phyloP scores from a whole-genome alignment of 768 basidiomycete species.

The Trichaptum fuscoviolaceum region DNA sequence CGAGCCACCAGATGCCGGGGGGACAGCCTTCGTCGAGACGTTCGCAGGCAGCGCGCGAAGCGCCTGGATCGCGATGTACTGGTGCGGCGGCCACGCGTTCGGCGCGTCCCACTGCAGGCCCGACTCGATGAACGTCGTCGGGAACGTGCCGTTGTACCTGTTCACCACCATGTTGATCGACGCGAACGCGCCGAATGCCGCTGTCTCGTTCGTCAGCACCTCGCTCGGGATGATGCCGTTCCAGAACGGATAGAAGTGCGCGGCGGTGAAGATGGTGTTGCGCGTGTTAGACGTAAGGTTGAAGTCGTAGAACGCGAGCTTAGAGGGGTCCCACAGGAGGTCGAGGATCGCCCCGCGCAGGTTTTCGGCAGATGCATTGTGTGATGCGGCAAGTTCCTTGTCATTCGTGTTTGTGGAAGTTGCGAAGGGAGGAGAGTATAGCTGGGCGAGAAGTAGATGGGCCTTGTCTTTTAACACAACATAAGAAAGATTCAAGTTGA shows the following conservation, averaged over 20 bases:
- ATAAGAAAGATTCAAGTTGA: slow-evolving; percentile 6
- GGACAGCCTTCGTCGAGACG: slow-evolving; percentile 53
- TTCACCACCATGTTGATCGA: slow-evolving; percentile 73
- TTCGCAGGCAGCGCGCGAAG: slow-evolving; percentile 71
- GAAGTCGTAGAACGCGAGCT: slow-evolving; percentile 91
- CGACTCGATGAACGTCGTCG: slow-evolving; percentile 69
- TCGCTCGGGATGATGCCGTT: slow-evolving; percentile 77
- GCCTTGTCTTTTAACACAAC: slow-evolving; percentile 46
- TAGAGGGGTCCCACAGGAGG: slow-evolving; percentile 75
- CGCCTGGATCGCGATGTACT: slow-evolving; percentile 75
- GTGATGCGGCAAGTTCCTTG: slow-evolving; percentile 36
- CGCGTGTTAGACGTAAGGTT: slow-evolving; percentile 65
- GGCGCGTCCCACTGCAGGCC: slow-evolving; percentile 89
- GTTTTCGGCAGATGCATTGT: slow-evolving; percentile 49
- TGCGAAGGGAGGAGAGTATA: slow-evolving; percentile 38
- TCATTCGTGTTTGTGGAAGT: slow-evolving; percentile 28
- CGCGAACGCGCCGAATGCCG: slow-evolving; percentile 70
- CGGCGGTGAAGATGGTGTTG: slow-evolving; percentile 62
- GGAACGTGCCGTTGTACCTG: slow-evolving; percentile 84
- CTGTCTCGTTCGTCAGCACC: slow-evolving; percentile 46
- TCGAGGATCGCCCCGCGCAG: slow-evolving; percentile 75
- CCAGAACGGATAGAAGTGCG: slow-evolving; percentile 85
- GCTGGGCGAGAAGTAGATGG: slow-evolving; percentile 50
- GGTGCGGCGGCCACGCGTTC: slow-evolving; percentile 87
- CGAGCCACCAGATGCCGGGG: slow-evolving; percentile 47